Evolutionary conservation across 2,329 filamentous ascomycete species (phyloP).

Genomic region (Sclerotinia borealis): DNA sequence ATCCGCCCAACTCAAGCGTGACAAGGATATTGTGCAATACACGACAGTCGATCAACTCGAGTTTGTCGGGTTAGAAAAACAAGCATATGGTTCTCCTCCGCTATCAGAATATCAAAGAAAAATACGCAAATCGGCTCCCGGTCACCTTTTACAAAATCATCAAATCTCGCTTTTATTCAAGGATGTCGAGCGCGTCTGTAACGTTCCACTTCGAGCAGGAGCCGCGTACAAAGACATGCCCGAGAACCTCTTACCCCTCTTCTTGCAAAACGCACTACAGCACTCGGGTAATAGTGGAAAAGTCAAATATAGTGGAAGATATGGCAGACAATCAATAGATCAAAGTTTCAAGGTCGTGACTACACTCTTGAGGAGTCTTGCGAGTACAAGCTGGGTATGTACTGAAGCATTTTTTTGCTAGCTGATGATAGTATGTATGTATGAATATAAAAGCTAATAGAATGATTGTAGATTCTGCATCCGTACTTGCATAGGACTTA

Average conservation of each 20-base stretch:
- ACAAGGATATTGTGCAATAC: neutral
- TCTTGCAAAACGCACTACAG: neutral
- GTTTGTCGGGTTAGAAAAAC: conserved; percentile 2
- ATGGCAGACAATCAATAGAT: neutral
- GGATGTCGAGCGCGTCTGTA: conserved; percentile 9
- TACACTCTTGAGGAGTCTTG: neutral
- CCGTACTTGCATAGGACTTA: conserved; percentile 14
- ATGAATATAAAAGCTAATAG: neutral
- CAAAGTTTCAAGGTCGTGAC: neutral
- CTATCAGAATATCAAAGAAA: conserved; percentile 16
- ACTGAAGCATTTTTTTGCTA: too few relatives aligned
- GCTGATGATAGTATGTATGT: neutral
- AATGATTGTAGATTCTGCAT: conserved; percentile 14
- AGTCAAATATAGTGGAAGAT: neutral
- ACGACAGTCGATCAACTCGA: neutral
- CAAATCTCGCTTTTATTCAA: neutral
- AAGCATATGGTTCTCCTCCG: conserved; percentile 8
- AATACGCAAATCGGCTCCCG: neutral
- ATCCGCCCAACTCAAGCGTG: neutral
- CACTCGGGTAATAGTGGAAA: too few relatives aligned
- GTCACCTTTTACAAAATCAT: conserved; percentile 14
- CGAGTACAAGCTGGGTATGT: neutral
- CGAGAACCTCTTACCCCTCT: neutral
- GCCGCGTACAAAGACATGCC: conserved; percentile 10
- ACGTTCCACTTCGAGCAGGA: conserved; percentile 6